A percentile compares a stretch with the other conserved stretches of the same genome.
Conservation (phyloP, 345 rosid genomes). For the Salix koriyanagi region DNA sequence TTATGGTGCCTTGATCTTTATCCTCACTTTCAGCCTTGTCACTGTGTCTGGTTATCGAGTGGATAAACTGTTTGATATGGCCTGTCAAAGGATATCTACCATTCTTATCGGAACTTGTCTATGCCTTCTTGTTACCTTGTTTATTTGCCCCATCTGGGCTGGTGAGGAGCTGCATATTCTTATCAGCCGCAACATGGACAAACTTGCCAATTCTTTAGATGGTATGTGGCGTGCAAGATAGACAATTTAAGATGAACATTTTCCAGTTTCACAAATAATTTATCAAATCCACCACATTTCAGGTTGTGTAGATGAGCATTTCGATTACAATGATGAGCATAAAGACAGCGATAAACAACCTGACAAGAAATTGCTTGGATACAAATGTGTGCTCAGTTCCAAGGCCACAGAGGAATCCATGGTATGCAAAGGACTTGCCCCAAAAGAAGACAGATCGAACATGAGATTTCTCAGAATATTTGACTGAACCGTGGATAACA, state of each 20-base stretch:
- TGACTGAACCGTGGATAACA: neutral
- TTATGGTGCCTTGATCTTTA: constrained; percentile 44
- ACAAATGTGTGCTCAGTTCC: constrained; percentile 41
- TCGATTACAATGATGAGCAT: constrained; percentile 11
- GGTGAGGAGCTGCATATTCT: constrained; percentile 31
- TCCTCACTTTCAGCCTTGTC: constrained; percentile 43
- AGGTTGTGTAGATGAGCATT: constrained; percentile 38
- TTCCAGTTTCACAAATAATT: neutral
- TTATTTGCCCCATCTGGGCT: constrained; percentile 45
- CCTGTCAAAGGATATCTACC: constrained; percentile 35
- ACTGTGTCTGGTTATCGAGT: constrained; percentile 39
- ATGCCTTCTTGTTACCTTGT: constrained; percentile 31
- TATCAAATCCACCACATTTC: constrained; percentile 10
- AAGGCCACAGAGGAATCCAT: constrained; percentile 46
- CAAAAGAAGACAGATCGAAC: neutral
- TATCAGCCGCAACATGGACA: constrained; percentile 33
- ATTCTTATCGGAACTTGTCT: constrained; percentile 36
- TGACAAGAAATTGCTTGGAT: constrained; percentile 27
- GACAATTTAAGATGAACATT: neutral
- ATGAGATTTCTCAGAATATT: neutral
- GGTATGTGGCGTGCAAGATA: constrained; percentile 18
- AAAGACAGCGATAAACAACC: constrained; percentile 12
- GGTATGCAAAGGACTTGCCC: constrained; percentile 23
- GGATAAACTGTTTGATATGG: constrained; percentile 30
- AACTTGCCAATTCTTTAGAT: constrained; percentile 37